A percentile compares a stretch with the other conserved stretches of the same genome.
These are phyloP conservation scores for Trapa incisa DNA, from an alignment of 345 rosid species.

Conservation along the genomic window DNA sequence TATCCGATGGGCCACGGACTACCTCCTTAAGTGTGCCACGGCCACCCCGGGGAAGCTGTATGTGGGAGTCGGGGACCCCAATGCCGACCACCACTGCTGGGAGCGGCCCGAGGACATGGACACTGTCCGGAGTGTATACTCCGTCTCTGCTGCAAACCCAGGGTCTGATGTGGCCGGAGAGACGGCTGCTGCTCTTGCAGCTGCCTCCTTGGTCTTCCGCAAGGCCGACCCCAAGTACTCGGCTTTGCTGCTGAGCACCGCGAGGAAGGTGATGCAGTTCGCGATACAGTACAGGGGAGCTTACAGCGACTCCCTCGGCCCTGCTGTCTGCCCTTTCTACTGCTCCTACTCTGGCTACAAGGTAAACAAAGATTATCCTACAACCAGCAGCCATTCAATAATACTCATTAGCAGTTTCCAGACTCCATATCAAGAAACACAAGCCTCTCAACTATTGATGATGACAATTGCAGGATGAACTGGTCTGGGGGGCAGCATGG, in stretches of 20 bases:
- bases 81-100: constrained; percentile 86
- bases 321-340: constrained; percentile 74
- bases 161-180: constrained; percentile 94
- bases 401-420: neutral
- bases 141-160: constrained; percentile 56
- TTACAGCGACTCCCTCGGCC: constrained; percentile 71
- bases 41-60: constrained; percentile 68
- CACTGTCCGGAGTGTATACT: constrained; percentile 56
- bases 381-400: neutral
- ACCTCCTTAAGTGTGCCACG: constrained; percentile 73
- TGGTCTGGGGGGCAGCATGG: constrained; percentile 90
- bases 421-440: neutral
- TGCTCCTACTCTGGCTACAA: constrained; percentile 86
- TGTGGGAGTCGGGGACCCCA: constrained; percentile 89
- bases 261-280: constrained; percentile 56
- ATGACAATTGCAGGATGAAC: constrained; percentile 45
- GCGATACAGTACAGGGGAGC: constrained; percentile 69
- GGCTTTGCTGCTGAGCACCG: constrained; percentile 34
- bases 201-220: constrained; percentile 84
- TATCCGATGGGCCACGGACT: constrained; percentile 76
- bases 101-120: constrained; percentile 96
- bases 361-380: constrained; percentile 17
- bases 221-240: constrained; percentile 47
- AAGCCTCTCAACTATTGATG: neutral
- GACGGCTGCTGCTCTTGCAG: constrained; percentile 78